These are phyloP conservation scores for Pythium phragmitis DNA, from an alignment of 352 stramenopile species.

Conservation along the genomic window DNA sequence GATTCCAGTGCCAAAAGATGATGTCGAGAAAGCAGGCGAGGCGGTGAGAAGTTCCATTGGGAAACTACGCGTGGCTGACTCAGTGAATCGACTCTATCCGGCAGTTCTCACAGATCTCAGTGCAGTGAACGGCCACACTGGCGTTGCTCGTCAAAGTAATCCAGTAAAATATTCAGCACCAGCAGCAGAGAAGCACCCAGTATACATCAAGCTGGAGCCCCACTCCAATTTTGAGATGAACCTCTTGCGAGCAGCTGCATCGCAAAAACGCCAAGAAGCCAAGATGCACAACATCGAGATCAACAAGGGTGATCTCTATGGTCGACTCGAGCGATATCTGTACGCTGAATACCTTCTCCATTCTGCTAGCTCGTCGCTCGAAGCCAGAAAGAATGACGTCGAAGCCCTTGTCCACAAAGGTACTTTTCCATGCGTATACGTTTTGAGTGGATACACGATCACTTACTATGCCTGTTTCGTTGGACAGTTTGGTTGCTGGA, in stretches of 20 bases:
- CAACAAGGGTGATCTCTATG: conserved; percentile 81
- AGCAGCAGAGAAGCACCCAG: conserved; percentile 38
- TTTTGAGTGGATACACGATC: not conserved
- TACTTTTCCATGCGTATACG: conserved; percentile 16
- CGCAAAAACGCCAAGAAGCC: conserved; percentile 76
- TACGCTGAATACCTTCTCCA: conserved; percentile 81
- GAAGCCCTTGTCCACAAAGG: conserved; percentile 73
- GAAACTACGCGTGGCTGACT: conserved; percentile 12
- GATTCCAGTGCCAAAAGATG: conserved; percentile 14
- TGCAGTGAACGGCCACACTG: not conserved
- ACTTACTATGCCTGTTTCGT: not conserved
- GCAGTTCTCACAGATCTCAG: conserved; percentile 8
- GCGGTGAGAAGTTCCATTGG: conserved; percentile 21
- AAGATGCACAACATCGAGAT: conserved; percentile 85
- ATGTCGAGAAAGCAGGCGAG: conserved; percentile 20
- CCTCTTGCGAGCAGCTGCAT: conserved; percentile 67
- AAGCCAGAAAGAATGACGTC: conserved; percentile 64
- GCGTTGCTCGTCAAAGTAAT: not conserved
- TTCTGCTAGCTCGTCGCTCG: conserved; percentile 51
- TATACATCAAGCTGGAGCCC: conserved; percentile 77
- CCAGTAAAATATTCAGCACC: conserved; percentile 2
- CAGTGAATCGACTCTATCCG: conserved; percentile 25
- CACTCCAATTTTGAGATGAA: conserved; percentile 86
- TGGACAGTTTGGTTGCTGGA: conserved; percentile 32
- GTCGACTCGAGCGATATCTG: conserved; percentile 68